Base-by-base conservation (phyloP, 129 eudicot species). In the Erigeron canadensis region DNA sequence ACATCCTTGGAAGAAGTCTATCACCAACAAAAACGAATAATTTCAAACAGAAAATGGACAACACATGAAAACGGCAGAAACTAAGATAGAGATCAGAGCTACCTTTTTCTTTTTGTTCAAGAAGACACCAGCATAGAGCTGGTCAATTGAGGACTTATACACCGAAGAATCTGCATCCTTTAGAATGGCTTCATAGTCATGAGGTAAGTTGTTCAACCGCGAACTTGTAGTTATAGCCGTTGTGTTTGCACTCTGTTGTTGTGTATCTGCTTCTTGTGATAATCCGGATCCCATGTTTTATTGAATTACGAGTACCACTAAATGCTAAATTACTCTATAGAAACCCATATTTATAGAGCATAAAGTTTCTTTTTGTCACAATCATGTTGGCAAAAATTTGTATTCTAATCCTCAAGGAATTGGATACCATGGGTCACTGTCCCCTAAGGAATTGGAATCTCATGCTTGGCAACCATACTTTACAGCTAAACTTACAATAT, bases 81-180 rank as follows among this genome's bases (percentile, higher is more conserved):
- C 45, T 53, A 40, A 59, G 76, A 51, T 46, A 21, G 18, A 19
- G 13, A 7, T 19, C 10, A 38, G 16, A 7, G 79, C 56, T 75
- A 69, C 96, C 97, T 79, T 81, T 63, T 67, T 80, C 45, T 81
- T 81, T 38, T 86, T 73, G 79, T 86, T 83, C 82, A 91, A 79
- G 76, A 75, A 86, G 19, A 91, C 89, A 47, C 92, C 97, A 54
- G 79, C 70, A 51, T 76, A 69, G n/a, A 85, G 83, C 68, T 68
- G 79, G 11, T 84, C 71, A 7, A 68, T 22, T 22, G 97, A 80
- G 15, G 88, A 80, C 72, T 28, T 80, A 40, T 88, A 82, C 6
- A 88, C 63, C 3, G 55, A 66, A 8, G 76, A 28, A 71, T 86
- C 87, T 40, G 91, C 89, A 73, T 82, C 85, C 74, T 84, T 83